phyloP scores from a whole-genome alignment of 1,139 yeast species.

The Candida anutae region DNA sequence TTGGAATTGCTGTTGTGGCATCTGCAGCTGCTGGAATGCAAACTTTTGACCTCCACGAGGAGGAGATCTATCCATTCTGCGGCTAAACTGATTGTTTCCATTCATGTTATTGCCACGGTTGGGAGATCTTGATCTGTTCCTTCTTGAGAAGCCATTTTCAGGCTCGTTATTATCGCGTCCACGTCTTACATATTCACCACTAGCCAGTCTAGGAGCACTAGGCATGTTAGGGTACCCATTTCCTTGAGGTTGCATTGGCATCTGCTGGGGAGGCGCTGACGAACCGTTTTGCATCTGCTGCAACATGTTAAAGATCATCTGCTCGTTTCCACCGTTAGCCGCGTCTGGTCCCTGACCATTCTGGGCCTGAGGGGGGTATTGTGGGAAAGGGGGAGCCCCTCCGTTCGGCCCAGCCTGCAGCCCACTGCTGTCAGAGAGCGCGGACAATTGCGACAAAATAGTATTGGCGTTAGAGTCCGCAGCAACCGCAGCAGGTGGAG shows the following conservation, averaged over 20 bases:
- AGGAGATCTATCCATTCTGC: constrained; percentile 27
- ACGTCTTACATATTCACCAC: constrained; percentile 20
- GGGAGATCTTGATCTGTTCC: constrained; percentile 55
- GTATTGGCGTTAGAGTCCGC: constrained; percentile 24
- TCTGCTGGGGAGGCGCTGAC: neutral
- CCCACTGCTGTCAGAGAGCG: constrained; percentile 24
- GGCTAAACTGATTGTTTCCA: constrained; percentile 9
- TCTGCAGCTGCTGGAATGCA: constrained; percentile 7
- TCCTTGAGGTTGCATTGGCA: constrained; percentile 3
- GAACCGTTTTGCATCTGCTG: constrained; percentile 32
- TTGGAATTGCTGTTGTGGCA: constrained; percentile 8
- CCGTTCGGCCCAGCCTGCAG: constrained; percentile 7
- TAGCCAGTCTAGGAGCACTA: constrained; percentile 8
- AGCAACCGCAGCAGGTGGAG: constrained; percentile 12
- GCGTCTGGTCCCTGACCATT: constrained; percentile 7
- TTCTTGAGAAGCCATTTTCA: constrained; percentile 32
- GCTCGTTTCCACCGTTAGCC: constrained; percentile 15
- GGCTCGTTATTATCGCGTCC: constrained; percentile 26
- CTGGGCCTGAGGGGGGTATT: constrained; percentile 10
- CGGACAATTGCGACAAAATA: constrained; percentile 39
- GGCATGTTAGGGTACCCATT: constrained; percentile 5
- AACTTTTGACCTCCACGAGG: constrained; percentile 12
- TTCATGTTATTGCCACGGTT: constrained; percentile 10
- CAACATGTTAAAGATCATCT: constrained; percentile 34
- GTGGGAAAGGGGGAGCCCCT: constrained; percentile 10